Evolutionary conservation across 1,284 basidiomycete species (phyloP).

Genomic region (Pseudozyma pruni): DNA sequence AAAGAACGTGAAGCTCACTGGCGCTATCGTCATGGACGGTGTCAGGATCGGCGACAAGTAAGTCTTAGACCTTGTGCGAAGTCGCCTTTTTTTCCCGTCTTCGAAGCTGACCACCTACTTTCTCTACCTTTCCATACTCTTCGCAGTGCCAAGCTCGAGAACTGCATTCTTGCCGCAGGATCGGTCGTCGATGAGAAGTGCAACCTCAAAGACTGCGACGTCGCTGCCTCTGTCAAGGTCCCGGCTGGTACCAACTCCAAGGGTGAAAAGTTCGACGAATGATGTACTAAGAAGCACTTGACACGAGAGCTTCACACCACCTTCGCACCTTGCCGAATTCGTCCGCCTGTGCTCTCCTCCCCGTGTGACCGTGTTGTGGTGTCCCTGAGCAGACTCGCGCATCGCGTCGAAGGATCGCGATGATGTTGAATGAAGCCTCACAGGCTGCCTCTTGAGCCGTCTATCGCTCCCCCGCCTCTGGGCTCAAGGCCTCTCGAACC

Average conservation of each 20-base stretch:
- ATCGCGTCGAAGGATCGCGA: too few species aligned
- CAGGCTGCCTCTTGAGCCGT: too few species aligned
- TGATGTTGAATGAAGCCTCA: too few species aligned
- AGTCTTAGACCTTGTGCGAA: constrained; percentile 56
- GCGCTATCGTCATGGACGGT: constrained; percentile 90
- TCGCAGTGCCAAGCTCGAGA: constrained; percentile 84
- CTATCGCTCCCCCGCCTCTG: too few species aligned
- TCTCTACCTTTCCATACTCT: background rate
- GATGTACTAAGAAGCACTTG: too few species aligned
- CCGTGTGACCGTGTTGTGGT: too few species aligned
- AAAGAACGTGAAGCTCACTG: constrained; percentile 82
- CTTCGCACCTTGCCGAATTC: background rate
- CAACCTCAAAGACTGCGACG: constrained; percentile 82
- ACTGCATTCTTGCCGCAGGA: constrained; percentile 84
- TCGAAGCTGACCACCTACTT: constrained; percentile 8
- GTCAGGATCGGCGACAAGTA: constrained; percentile 87
- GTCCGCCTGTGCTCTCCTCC: too few species aligned
- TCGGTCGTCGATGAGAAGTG: constrained; percentile 83
- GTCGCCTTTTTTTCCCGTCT: background rate
- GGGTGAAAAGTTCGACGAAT: constrained; percentile 58
- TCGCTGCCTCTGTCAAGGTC: constrained; percentile 87
- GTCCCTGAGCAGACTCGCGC: too few species aligned
- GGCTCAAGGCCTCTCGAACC: too few species aligned
- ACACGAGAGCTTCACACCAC: too few species aligned
- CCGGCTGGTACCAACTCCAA: constrained; percentile 55